Evolutionary conservation across 169 alveolate species (phyloP).

Genomic region (Cyclospora cayetanensis): DNA sequence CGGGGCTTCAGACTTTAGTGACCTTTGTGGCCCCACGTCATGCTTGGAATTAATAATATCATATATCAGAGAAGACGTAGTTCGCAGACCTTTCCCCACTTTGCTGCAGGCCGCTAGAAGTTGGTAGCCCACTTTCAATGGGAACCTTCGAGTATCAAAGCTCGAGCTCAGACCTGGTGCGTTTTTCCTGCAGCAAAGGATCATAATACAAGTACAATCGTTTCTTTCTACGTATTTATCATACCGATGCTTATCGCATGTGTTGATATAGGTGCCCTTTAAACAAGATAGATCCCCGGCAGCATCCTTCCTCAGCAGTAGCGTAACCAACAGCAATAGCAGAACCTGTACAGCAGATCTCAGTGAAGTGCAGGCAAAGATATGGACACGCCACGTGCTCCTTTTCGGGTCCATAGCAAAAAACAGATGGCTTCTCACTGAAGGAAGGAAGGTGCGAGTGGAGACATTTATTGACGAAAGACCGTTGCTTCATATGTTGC

Average conservation of each 20-base stretch:
- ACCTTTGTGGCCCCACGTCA: not conserved
- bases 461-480: constrained; percentile 32
- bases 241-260: not conserved
- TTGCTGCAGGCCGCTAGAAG: not conserved
- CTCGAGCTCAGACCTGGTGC: not conserved
- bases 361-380: not conserved
- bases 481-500: constrained; percentile 62
- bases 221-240: not conserved
- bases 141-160: not conserved
- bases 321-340: not conserved
- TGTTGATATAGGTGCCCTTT: not conserved
- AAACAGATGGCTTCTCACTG: constrained; percentile 14
- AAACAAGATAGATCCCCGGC: not conserved
- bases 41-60: too few relatives aligned
- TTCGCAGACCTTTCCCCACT: not conserved
- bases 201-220: not conserved
- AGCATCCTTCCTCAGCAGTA: not conserved
- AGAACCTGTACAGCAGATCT: too few relatives aligned
- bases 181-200: too few relatives aligned
- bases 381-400: constrained; percentile 36
- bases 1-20: not conserved
- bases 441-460: not conserved
- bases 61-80: not conserved
- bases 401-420: constrained; percentile 32
- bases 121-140: not conserved